phyloP scores from a whole-genome alignment of 768 basidiomycete species.

The Calvatia gigantea region DNA sequence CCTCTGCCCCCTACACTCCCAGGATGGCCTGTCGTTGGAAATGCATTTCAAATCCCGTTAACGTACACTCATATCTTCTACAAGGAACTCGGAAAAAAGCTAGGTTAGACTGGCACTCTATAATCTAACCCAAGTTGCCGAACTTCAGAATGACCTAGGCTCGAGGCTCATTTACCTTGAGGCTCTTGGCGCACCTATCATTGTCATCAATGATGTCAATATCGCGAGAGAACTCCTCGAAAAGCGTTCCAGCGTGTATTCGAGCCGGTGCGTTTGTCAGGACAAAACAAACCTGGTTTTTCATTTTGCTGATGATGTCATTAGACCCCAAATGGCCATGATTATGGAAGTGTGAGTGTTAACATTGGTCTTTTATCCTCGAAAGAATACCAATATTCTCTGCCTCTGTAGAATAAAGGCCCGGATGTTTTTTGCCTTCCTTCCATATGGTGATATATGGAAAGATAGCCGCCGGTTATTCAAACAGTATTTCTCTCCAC shows the following conservation, averaged over 20 bases:
- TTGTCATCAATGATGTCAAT: not conserved
- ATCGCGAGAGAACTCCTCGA: not conserved
- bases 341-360: not conserved
- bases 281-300: too few species aligned
- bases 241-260: not conserved
- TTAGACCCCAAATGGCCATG: not conserved
- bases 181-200: not conserved
- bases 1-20: constrained; percentile 6
- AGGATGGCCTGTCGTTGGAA: constrained; percentile 8
- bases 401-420: not conserved
- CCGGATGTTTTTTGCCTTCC: not conserved
- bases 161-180: constrained; percentile 15
- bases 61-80: not conserved
- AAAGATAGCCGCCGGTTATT: not conserved
- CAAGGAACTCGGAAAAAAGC: not conserved
- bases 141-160: not conserved
- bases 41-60: constrained; percentile 3
- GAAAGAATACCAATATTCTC: not conserved
- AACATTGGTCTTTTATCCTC: not conserved
- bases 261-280: not conserved
- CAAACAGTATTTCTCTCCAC: not conserved
- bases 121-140: not conserved
- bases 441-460: not conserved
- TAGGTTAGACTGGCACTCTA: not conserved
- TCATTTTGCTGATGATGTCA: too few species aligned